Conservation (phyloP, 1,284 basidiomycete genomes). For the Anthracocystis panici-leucophaei region DNA sequence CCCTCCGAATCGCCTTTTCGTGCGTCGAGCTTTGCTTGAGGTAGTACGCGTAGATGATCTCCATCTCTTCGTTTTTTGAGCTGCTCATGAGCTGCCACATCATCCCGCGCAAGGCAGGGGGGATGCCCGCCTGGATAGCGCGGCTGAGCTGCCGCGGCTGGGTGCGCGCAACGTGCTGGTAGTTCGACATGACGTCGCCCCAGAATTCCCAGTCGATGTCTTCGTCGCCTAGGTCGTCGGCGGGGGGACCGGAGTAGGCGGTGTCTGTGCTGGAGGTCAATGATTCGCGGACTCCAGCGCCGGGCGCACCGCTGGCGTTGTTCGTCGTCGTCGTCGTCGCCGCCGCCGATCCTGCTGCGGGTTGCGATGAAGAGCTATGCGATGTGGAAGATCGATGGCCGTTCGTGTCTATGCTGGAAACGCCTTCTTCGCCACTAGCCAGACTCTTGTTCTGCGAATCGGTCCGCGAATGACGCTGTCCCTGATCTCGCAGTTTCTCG, state of each 20-base stretch:
- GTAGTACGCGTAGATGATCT: constrained; percentile 83
- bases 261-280: constrained; percentile 11
- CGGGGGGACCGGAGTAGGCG: constrained; percentile 30
- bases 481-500: constrained; percentile 57
- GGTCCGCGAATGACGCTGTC: constrained; percentile 22
- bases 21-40: constrained; percentile 86
- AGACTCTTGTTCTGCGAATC: constrained; percentile 31
- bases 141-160: constrained; percentile 76
- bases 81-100: constrained; percentile 97
- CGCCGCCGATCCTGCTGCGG: neutral
- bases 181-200: constrained; percentile 85
- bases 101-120: constrained; percentile 86
- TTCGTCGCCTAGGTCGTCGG: constrained; percentile 44
- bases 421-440: neutral
- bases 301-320: neutral
- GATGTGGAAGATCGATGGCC: neutral
- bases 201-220: constrained; percentile 83
- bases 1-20: constrained; percentile 92
- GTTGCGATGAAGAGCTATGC: neutral
- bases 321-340: too few relatives aligned
- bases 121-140: constrained; percentile 93
- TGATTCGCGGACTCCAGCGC: constrained; percentile 4
- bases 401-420: constrained; percentile 15
- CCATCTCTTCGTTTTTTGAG: constrained; percentile 87
- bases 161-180: constrained; percentile 72